phyloP scores from a whole-genome alignment of 2,329 filamentous ascomycete genomes.

The Pochonia chlamydosporia region DNA sequence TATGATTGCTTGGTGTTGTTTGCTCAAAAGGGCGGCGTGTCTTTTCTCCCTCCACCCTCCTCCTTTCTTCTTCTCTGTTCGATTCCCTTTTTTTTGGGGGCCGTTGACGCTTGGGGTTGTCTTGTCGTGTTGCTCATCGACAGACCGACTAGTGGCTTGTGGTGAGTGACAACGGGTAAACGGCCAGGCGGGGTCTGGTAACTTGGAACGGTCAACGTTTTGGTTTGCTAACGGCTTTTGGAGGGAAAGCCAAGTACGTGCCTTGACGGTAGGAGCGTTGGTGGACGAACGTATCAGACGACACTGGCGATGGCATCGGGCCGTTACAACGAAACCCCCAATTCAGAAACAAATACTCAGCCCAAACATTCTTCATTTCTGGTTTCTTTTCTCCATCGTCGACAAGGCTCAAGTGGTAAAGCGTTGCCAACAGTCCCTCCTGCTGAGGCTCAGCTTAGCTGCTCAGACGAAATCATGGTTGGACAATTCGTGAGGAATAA shows the following conservation, averaged over 20 bases:
- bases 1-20: neutral
- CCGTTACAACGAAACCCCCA: slow-evolving; percentile 5
- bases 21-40: neutral
- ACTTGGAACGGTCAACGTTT: no score
- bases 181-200: neutral
- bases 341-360: slow-evolving; percentile 8
- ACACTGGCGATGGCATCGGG: slow-evolving; percentile 15
- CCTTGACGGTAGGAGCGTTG: neutral
- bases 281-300: no score
- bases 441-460: neutral
- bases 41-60: neutral
- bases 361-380: slow-evolving; percentile 21
- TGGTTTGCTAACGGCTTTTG: neutral
- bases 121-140: neutral
- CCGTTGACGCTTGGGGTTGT: neutral
- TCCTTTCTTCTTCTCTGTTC: no score
- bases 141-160: neutral
- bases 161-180: neutral
- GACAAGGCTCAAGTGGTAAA: slow-evolving; percentile 39
- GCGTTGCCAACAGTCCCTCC: slow-evolving; percentile 17
- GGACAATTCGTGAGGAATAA: slow-evolving; percentile 30
- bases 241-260: neutral
- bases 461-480: slow-evolving; percentile 19
- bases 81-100: neutral
- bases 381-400: slow-evolving; percentile 43